Conservation (phyloP, 2,329 filamentous ascomycete genomes). For the Penicillium sp. region DNA sequence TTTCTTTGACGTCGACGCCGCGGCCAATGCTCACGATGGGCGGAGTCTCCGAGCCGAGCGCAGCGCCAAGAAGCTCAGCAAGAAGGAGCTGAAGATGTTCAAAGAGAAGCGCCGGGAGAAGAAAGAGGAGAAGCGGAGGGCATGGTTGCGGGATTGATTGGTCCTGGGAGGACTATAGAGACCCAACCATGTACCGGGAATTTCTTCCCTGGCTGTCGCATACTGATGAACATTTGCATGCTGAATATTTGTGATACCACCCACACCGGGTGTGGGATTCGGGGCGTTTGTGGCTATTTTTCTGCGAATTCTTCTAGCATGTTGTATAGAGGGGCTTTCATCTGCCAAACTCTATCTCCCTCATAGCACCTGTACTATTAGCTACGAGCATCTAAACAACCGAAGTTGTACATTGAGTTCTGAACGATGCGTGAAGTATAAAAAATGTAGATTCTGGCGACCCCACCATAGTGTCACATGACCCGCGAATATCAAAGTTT, state of each 20-base stretch:
- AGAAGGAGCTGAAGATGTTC: constrained; percentile 84
- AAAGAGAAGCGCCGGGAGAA: constrained; percentile 83
- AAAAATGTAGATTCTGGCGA: constrained; percentile 2
- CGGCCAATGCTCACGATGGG: constrained; percentile 86
- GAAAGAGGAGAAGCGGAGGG: constrained; percentile 91
- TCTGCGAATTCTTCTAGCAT: constrained; percentile 6
- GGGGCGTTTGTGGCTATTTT: constrained; percentile 20
- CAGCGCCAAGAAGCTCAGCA: constrained; percentile 76
- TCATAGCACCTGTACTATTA: constrained; percentile 17
- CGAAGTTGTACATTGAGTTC: not conserved
- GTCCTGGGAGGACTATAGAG: not conserved
- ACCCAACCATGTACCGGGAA: not conserved
- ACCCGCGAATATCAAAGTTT: constrained; percentile 25
- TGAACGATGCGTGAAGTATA: not conserved
- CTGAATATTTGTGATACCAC: constrained; percentile 12
- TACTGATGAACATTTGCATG: not conserved
- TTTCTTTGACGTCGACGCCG: constrained; percentile 93
- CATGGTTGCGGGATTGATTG: constrained; percentile 79
- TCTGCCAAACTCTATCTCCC: constrained; percentile 1
- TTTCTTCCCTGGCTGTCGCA: not conserved
- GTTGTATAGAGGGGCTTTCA: constrained; percentile 12
- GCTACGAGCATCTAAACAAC: not conserved
- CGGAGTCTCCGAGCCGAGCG: constrained; percentile 89
- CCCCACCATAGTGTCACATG: constrained; percentile 23
- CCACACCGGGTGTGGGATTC: constrained; percentile 13